phyloP scores from a whole-genome alignment of 116 monocot genomes.

The Trichopus zeylanicus region DNA sequence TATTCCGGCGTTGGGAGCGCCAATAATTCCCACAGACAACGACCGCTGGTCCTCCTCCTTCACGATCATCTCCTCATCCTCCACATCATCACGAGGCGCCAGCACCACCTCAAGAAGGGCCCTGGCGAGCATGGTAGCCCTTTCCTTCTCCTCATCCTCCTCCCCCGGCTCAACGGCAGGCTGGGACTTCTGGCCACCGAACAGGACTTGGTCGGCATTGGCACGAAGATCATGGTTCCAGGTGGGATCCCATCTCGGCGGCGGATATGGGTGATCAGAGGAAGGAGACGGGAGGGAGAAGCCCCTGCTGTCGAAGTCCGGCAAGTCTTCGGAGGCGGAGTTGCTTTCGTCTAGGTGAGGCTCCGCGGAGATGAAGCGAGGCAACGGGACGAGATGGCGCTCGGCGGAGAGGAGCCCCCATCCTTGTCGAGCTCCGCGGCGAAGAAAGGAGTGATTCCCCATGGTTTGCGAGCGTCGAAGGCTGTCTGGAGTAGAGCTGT shows the following conservation, averaged over 20 bases:
- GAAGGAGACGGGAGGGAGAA: slow-evolving; percentile 22
- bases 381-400: not conserved
- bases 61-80: slow-evolving; percentile 32
- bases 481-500: too few species aligned
- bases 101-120: slow-evolving; percentile 61
- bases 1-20: slow-evolving; percentile 95
- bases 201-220: slow-evolving; percentile 54
- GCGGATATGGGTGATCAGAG: not conserved
- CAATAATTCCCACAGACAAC: slow-evolving; percentile 80
- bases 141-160: slow-evolving; percentile 22
- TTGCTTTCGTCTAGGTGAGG: slow-evolving; percentile 14
- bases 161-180: not conserved
- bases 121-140: slow-evolving; percentile 44
- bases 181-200: slow-evolving; percentile 18
- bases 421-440: too few species aligned
- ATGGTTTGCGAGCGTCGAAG: too few species aligned
- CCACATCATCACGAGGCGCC: slow-evolving; percentile 50
- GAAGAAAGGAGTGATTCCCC: too few species aligned
- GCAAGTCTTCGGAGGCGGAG: slow-evolving; percentile 8
- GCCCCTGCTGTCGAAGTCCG: slow-evolving; percentile 59
- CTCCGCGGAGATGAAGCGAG: slow-evolving; percentile 23
- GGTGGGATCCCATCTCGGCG: slow-evolving; percentile 8
- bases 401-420: too few species aligned
- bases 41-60: slow-evolving; percentile 82
- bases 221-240: slow-evolving; percentile 53